Evolutionary conservation across 208 protist genomes (phyloP).

Genomic region (Trypanosoma grayi): DNA sequence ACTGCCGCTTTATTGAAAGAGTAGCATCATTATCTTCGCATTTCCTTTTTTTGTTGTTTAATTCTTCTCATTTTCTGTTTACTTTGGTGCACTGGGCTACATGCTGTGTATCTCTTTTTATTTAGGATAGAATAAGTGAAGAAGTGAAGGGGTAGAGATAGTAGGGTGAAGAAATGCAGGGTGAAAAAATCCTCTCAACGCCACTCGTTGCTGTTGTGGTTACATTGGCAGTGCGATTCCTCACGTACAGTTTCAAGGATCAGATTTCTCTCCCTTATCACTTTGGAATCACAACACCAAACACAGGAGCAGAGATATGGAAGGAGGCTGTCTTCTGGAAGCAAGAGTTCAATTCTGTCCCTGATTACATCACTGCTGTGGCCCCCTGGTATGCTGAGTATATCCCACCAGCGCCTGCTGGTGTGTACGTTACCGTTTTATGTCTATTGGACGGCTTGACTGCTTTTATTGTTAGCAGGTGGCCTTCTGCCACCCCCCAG

Average conservation of each 20-base stretch:
- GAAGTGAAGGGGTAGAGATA: not conserved
- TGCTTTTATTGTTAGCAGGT: slow-evolving; percentile 45
- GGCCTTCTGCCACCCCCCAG: slow-evolving; percentile 32
- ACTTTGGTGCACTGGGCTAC: not conserved
- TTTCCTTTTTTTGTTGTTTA: slow-evolving; percentile 9
- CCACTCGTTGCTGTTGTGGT: slow-evolving; percentile 20
- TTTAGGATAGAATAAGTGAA: slow-evolving; percentile 1
- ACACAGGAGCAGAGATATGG: slow-evolving; percentile 54
- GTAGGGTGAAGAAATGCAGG: not conserved
- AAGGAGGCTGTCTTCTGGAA: slow-evolving; percentile 64
- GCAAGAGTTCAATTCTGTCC: slow-evolving; percentile 30
- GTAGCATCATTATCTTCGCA: not conserved
- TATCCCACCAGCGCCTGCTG: slow-evolving; percentile 44
- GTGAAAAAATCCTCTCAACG: slow-evolving; percentile 4
- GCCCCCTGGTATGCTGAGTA: slow-evolving; percentile 66
- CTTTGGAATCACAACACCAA: slow-evolving; percentile 39
- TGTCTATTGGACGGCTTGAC: slow-evolving; percentile 63
- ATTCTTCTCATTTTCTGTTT: not conserved
- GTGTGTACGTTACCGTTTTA: slow-evolving; percentile 37
- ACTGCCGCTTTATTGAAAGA: no score
- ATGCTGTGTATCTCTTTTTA: not conserved
- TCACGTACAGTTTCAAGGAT: slow-evolving; percentile 11
- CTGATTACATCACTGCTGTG: slow-evolving; percentile 40
- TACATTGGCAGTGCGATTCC: slow-evolving; percentile 18
- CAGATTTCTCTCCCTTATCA: slow-evolving; percentile 25